Base-by-base conservation (phyloP, 2,329 filamentous ascomycete genomes). In the Clonostachys byssicola region DNA sequence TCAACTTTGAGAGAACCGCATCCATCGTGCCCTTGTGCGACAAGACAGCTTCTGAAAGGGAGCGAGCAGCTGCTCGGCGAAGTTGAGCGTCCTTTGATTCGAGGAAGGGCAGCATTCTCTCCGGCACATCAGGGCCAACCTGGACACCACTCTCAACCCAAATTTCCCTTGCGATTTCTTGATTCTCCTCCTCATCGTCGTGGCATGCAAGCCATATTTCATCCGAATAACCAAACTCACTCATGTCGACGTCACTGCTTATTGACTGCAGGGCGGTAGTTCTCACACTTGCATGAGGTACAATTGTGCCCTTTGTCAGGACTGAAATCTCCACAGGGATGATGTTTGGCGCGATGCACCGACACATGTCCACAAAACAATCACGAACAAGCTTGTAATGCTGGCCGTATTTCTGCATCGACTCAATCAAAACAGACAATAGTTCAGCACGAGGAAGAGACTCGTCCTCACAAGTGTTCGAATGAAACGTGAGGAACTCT, bases 311-410 rank as follows among this genome's bases (percentile, higher is more conserved):
- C 51, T 82, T 79, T 12, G 91, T 79, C n/a, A 97, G 77, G 14
- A 89, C 81, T 12, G 74, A 69, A 47, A 94, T 85, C 67, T 99
- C 95, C 2, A 78, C 68, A 5, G 75, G 64, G 47, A 66, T 84
- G 54, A 96, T 91, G 57, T 90, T 96, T 3, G 88, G 83, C 4
- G 92, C 87, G 45, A 97, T 78, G 53, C 86, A 92, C 50, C 91
- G 85, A 58, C 89, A 89, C 54, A 95, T 79, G 63, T 97, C 90
- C 46, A 87, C 78, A 52, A 99, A 81, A 59, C 90, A 95, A 66
- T 99, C 94, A 64, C 92, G 96, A 68, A 96, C 83, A 49, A 92
- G 74, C 67, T 96, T 96, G 73, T 96, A 96, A 66, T 99, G 94
- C 60, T 95, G 91, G 41, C 84, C 86, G 64, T 95, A 96, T 50